Base-by-base conservation (phyloP, 805 yeast species). In the Brettanomyces anomalus region DNA sequence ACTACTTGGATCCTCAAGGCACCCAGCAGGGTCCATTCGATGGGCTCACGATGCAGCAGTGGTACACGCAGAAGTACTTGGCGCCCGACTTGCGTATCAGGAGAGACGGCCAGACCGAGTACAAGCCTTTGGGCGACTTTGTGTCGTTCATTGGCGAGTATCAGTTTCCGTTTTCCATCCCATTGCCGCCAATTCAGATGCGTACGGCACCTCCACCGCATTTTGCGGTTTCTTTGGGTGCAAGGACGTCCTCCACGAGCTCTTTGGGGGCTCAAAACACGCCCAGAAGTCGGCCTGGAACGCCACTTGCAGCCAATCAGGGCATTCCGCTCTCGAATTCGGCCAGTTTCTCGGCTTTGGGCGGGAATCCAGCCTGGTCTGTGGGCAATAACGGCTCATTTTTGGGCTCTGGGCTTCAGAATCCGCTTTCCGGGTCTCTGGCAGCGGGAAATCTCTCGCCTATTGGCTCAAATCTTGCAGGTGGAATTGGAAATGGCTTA, bases 21-120 rank as follows among this genome's bases (percentile, higher is more conserved):
- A 70, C 62, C 40, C 79, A 77, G 47, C 95, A 85, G 57, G 96
- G 96, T 18, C 95, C 96, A 3, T 86, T 86, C 61, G 67, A 68
- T 38, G 87, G 89, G 3, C 58, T 62, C 20, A 62, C 72, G 61
- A 86, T 86, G 96, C 89, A 84, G 49, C 76, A 67, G 41, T 86
- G 96, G 96, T 76, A 72, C 45, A 55, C 72, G 7, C 72, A 71
- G 36, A 76, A 78, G 3, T 84, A 81, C 61, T 67, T 85, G 50
- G 65, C 65, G 33, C 67, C 66, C 10, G 76, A 71, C 45, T 65
- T 86, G 47, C 62, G 64, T 34, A 64, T 87, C 43, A 71, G 82
- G 43, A 72, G 90, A 28, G 72, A 67, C 17, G 81, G 72, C 37
- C 86, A 80, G 46, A 39, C 57, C 0, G 55, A 50, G 13, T 84